Percentiles rank a stretch among this genome's conserved stretches.
These are phyloP conservation scores for Acanthamoeba healyi DNA, from an alignment of 208 protist species.

Conservation along the genomic window DNA sequence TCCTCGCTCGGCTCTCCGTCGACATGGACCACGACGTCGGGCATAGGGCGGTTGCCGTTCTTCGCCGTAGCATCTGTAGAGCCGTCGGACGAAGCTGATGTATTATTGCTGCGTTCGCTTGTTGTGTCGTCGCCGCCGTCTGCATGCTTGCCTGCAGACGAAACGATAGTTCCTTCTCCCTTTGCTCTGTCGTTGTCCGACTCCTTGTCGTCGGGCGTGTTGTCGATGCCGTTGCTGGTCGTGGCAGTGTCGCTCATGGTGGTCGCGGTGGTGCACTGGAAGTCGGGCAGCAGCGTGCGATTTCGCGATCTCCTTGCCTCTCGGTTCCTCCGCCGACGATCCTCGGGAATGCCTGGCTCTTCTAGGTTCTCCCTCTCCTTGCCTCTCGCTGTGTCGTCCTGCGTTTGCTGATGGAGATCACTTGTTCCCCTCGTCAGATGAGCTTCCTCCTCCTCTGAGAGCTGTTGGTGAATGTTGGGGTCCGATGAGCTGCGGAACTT, in stretches of 20 bases:
- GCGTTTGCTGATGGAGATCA: not conserved
- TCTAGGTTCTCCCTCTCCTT: not conserved
- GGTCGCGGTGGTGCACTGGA: not conserved
- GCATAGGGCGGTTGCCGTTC: not conserved
- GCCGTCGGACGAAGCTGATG: not conserved
- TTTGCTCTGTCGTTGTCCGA: not conserved
- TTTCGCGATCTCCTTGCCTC: not conserved
- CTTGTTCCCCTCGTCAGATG: not conserved
- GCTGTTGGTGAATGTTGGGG: conserved; percentile 19
- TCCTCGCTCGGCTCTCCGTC: not conserved
- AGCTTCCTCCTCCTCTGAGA: not conserved
- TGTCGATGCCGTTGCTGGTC: not conserved
- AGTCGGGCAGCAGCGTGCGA: not conserved
- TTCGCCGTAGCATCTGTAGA: too few species aligned
- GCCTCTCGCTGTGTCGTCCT: not conserved
- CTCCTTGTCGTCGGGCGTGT: not conserved
- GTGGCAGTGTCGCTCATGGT: not conserved
- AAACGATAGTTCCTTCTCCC: not conserved
- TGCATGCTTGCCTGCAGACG: not conserved
- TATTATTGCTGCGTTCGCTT: too few species aligned
- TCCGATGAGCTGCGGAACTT: conserved; percentile 55
- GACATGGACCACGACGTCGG: not conserved
- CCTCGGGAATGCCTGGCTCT: not conserved
- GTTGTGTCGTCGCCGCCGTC: not conserved
- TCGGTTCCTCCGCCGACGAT: not conserved